phyloP scores from a whole-genome alignment of 1,139 yeast genomes.

The Meyerozyma carpophila region DNA sequence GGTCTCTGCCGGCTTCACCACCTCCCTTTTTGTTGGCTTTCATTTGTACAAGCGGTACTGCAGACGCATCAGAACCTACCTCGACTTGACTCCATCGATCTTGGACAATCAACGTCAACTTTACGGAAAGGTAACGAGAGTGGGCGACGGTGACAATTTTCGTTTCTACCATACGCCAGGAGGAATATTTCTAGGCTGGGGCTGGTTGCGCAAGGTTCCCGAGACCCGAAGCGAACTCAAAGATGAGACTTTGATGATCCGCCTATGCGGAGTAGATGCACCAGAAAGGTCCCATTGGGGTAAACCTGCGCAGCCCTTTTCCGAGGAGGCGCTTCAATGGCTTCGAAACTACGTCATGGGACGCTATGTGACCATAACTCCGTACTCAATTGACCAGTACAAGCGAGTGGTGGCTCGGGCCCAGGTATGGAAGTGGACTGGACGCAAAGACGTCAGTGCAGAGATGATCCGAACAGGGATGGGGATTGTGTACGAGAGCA shows the following conservation, averaged over 20 bases:
- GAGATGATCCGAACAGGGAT: constrained; percentile 83
- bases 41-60: constrained; percentile 31
- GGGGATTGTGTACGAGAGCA: constrained; percentile 85
- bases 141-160: constrained; percentile 96
- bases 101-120: constrained; percentile 32
- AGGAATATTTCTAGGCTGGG: constrained; percentile 86
- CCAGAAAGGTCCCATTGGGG: constrained; percentile 97
- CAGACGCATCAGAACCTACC: constrained; percentile 28
- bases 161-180: constrained; percentile 93
- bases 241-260: constrained; percentile 57
- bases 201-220: constrained; percentile 64
- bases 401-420: constrained; percentile 84
- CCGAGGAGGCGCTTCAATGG: constrained; percentile 84
- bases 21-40: constrained; percentile 25
- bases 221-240: constrained; percentile 41
- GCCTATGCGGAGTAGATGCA: constrained; percentile 96
- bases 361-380: constrained; percentile 63
- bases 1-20: constrained; percentile 33
- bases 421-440: constrained; percentile 66
- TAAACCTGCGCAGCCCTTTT: constrained; percentile 82
- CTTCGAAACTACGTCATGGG: constrained; percentile 60
- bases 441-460: constrained; percentile 73
- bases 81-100: constrained; percentile 36
- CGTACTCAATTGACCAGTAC: constrained; percentile 82
- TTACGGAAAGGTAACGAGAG: constrained; percentile 83